Base-by-base conservation (phyloP, 1,284 basidiomycete genomes). In the Cutaneotrichosporon dermatis region DNA sequence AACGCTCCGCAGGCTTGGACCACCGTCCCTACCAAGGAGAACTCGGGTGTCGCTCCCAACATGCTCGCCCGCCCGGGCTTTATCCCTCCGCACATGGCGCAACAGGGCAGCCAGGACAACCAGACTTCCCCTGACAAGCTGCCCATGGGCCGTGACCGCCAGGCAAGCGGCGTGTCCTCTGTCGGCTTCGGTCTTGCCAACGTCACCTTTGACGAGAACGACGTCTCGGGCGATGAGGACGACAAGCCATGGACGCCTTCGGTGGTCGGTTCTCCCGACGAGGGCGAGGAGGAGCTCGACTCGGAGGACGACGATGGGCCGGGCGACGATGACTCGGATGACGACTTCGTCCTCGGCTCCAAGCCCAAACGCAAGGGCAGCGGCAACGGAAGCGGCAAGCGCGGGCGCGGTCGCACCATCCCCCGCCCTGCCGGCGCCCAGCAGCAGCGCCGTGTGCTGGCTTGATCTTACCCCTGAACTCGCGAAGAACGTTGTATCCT, bases 151-250 rank as follows among this genome's bases (percentile, higher is more conserved):
- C 62, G 61, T 16, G 51, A 57, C 15, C 60, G 63, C 15, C 55
- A 67, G 16, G 58, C 58, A 2, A 58, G 58, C 6, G 62, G 63
- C 9, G 68, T 74, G 16, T 63, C 68, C 1, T 58, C 67, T 15
- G 70, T 76, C 51, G 75, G 75, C 2, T 54, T 75, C 5, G 73
- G 74, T 13, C 65, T 76, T 33, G 68, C 73, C 53, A 75, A 73
- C 44, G 73, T 76, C 33, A 63, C 70, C 36, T 71, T 75, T 49
- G 67, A 64, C 36, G 69, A 70, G 49, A 51, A 51, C 11, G 63
- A 61, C 12, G 56, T 35, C 39, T 51, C 55, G 7, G 45, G 42
- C 39, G 55, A 63, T 43, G 62, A 60, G 25, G 60, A 60, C 36
- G 34, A 50, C 40, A 58, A 58, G 50, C 55, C 53, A 6, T 54